These are phyloP conservation scores for Psilocybe sp. DNA, from an alignment of 768 basidiomycete species.

Conservation along the genomic window DNA sequence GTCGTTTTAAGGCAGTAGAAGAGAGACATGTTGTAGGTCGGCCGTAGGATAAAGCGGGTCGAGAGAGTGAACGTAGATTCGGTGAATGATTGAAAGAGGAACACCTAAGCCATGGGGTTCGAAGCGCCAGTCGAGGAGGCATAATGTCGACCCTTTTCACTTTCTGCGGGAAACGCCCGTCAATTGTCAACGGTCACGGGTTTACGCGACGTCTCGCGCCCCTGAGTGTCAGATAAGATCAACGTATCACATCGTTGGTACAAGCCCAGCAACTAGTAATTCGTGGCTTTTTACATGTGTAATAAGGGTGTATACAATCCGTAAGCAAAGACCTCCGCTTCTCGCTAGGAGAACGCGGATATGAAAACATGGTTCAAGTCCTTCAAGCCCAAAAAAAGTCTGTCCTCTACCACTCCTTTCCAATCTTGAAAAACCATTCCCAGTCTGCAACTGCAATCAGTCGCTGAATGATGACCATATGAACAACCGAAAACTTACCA, in stretches of 20 bases:
- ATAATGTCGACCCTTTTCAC: neutral
- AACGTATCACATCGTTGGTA: too few species aligned
- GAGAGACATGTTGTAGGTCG: neutral
- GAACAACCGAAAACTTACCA: constrained; percentile 41
- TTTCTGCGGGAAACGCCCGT: too few species aligned
- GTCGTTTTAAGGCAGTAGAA: neutral
- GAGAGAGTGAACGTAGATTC: too few species aligned
- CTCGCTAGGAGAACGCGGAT: too few species aligned
- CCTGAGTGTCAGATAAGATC: too few species aligned
- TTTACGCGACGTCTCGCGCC: too few species aligned
- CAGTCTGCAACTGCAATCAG: constrained; percentile 47
- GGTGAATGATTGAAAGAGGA: neutral
- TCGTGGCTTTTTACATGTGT: too few species aligned
- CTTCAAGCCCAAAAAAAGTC: neutral
- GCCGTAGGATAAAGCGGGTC: too few species aligned
- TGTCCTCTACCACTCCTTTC: constrained; percentile 76
- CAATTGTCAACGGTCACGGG: too few species aligned
- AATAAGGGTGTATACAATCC: too few species aligned
- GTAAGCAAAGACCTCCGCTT: too few species aligned
- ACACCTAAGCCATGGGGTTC: constrained; percentile 2
- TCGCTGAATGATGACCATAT: neutral
- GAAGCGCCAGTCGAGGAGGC: constrained; percentile 3
- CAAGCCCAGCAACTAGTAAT: too few species aligned
- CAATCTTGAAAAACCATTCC: constrained; percentile 89
- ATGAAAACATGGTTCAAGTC: neutral